phyloP scores from a whole-genome alignment of 805 yeast species.

The Starmerella ratchasimensis region DNA sequence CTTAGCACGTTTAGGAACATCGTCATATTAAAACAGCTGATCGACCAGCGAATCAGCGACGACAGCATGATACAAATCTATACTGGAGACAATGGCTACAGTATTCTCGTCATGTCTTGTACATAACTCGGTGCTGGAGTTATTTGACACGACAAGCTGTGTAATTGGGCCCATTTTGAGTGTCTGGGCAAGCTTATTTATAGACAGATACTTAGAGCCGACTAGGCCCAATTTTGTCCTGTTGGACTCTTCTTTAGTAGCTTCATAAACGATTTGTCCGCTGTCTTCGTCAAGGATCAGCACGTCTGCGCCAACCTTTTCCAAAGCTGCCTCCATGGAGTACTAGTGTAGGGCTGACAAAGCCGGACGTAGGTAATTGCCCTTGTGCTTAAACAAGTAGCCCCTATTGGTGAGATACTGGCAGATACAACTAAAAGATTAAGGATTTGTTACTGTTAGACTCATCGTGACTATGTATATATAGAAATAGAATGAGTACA shows the following conservation, averaged over 20 bases:
- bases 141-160: slow-evolving; percentile 8
- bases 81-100: slow-evolving; percentile 5
- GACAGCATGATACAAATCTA: slow-evolving; percentile 6
- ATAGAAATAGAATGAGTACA: too few relatives aligned
- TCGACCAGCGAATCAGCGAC: slow-evolving; percentile 9
- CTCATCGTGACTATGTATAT: too few relatives aligned
- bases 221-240: neutral
- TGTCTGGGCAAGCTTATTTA: slow-evolving; percentile 12
- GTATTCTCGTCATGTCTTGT: slow-evolving; percentile 1
- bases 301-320: slow-evolving; percentile 8
- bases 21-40: neutral
- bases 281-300: slow-evolving; percentile 9
- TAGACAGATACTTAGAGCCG: slow-evolving; percentile 7
- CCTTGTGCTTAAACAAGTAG: too few relatives aligned
- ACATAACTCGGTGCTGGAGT: slow-evolving; percentile 5
- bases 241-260: neutral
- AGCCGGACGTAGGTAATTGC: too few relatives aligned
- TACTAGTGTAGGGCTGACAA: neutral
- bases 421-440: too few relatives aligned
- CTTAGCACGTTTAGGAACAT: neutral
- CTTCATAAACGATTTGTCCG: slow-evolving; percentile 4
- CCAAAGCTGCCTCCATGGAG: slow-evolving; percentile 9
- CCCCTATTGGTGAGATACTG: too few relatives aligned
- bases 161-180: slow-evolving; percentile 18
- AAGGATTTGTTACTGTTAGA: too few relatives aligned